A percentile compares a stretch with the other conserved stretches of the same genome.
Conservation (phyloP, 139 green algal genomes). For the Chlorella vulgaris region DNA sequence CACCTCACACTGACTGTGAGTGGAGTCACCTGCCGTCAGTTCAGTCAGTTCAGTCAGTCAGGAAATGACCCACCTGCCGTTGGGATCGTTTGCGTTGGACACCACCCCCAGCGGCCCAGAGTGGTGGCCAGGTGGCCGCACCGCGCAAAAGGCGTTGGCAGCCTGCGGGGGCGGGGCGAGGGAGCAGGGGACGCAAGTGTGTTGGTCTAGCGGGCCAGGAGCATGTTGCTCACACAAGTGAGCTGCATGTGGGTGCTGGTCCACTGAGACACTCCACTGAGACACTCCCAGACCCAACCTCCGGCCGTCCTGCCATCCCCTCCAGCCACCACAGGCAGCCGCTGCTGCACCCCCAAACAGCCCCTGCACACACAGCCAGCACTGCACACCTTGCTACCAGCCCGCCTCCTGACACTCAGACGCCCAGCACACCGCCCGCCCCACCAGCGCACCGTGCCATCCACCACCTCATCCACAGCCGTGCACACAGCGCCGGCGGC, state of each 20-base stretch:
- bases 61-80: conserved; percentile 14
- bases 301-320: no score
- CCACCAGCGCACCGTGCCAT: conserved; percentile 26
- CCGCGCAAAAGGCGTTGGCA: conserved; percentile 85
- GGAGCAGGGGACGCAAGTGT: background rate
- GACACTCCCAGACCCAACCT: no score
- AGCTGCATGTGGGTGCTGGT: no score
- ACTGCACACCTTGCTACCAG: background rate
- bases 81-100: conserved; percentile 48
- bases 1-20: no score
- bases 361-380: background rate
- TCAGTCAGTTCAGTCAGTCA: background rate
- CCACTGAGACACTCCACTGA: no score
- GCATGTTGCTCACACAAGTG: no score
- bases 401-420: background rate
- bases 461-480: conserved; percentile 76
- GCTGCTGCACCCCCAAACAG: no score
- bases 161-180: background rate
- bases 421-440: background rate
- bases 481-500: conserved; percentile 74
- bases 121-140: conserved; percentile 92
- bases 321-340: no score
- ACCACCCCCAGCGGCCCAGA: conserved; percentile 79
- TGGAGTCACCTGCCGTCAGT: no score
- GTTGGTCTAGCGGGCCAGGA: no score